Percentiles rank a stretch among this genome's conserved stretches.
Conservation (phyloP, 1,284 basidiomycete species). For the Trametes sp. region DNA sequence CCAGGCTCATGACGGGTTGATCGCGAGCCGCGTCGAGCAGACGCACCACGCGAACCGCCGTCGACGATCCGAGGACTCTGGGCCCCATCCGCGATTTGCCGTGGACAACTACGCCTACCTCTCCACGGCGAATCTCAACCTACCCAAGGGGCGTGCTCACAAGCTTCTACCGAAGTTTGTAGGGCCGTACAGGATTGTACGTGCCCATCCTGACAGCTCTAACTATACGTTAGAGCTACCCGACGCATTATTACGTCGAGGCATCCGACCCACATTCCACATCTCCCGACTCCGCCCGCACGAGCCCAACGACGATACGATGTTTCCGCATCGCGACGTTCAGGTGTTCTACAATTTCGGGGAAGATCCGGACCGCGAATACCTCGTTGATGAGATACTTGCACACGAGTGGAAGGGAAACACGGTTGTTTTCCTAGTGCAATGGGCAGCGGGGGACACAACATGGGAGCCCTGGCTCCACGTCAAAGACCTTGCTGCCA, state of each 20-base stretch:
- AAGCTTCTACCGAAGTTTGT: conserved; percentile 45
- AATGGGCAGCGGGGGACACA: conserved; percentile 44
- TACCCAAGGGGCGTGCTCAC: conserved; percentile 42
- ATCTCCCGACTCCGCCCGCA: conserved; percentile 34
- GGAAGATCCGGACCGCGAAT: conserved; percentile 28
- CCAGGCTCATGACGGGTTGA: conserved; percentile 37
- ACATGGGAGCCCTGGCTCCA: conserved; percentile 40
- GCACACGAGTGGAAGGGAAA: conserved; percentile 40
- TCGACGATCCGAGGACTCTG: conserved; percentile 19
- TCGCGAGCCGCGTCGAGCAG: conserved; percentile 19
- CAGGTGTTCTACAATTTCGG: conserved; percentile 40
- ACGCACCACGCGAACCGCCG: conserved; percentile 38
- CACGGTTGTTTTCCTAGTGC: conserved; percentile 39
- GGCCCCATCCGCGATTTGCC: no score
- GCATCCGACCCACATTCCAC: conserved; percentile 43
- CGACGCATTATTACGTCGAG: background rate
- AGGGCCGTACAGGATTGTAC: conserved; percentile 40
- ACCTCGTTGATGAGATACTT: conserved; percentile 38
- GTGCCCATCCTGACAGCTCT: conserved; percentile 3
- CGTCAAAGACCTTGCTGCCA: conserved; percentile 34
- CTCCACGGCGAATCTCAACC: conserved; percentile 43
- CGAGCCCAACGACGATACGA: conserved; percentile 36
- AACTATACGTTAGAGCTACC: background rate
- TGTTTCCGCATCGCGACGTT: conserved; percentile 38
- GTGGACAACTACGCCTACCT: conserved; percentile 45